Evolutionary conservation across 345 rosid genomes (phyloP).

Genomic region (Ceriops tagal): DNA sequence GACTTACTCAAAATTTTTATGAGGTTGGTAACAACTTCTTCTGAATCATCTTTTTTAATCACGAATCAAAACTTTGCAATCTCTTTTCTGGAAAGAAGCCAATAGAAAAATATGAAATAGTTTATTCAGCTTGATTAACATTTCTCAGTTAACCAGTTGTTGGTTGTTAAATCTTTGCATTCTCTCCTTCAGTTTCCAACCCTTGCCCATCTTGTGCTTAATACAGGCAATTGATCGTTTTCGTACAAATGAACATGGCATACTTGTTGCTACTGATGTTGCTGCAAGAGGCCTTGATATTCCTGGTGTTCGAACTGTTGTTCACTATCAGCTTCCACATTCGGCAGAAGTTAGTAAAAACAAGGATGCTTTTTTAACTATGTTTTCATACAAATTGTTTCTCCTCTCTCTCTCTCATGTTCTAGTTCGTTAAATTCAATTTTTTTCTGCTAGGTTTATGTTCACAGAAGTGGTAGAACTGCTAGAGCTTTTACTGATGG

Average conservation of each 20-base stretch:
- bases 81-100: too few relatives aligned
- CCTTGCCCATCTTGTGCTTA: conserved; percentile 1
- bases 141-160: background rate
- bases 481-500: conserved; percentile 95
- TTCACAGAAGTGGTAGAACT: conserved; percentile 97
- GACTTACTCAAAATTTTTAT: too few relatives aligned
- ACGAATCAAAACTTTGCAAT: too few relatives aligned
- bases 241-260: conserved; percentile 69
- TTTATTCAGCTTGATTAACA: background rate
- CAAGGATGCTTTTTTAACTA: conserved; percentile 10
- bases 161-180: background rate
- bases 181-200: background rate
- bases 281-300: conserved; percentile 99
- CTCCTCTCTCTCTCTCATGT: conserved; percentile 5
- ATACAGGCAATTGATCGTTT: conserved; percentile 83
- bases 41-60: too few relatives aligned
- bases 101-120: background rate
- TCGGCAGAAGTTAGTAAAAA: conserved; percentile 68
- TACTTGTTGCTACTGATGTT: conserved; percentile 93
- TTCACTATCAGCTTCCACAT: conserved; percentile 99
- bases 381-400: conserved; percentile 5
- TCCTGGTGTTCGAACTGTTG: conserved; percentile 84
- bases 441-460: conserved; percentile 60
- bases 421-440: background rate
- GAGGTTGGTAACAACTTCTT: too few relatives aligned